phyloP scores from a whole-genome alignment of 2,329 filamentous ascomycete species.

The Didymella pomorum region DNA sequence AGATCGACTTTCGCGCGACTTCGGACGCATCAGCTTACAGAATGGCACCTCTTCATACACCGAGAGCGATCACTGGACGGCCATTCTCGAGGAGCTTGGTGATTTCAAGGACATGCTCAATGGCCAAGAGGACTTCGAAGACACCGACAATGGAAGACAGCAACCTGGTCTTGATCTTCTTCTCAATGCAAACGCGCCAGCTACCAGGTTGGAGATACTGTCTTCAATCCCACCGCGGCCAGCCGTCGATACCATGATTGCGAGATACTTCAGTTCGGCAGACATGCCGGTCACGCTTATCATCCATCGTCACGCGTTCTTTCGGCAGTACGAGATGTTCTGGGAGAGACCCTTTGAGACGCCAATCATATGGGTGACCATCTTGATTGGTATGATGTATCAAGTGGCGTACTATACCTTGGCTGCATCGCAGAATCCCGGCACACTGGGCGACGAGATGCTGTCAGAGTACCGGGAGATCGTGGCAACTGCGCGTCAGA shows the following conservation, averaged over 20 bases:
- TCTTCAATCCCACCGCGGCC: conserved; percentile 22
- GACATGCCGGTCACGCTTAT: conserved; percentile 15
- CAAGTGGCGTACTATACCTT: neutral
- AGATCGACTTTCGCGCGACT: neutral
- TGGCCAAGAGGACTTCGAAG: conserved; percentile 21
- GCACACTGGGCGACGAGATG: neutral
- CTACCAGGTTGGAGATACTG: conserved; percentile 21
- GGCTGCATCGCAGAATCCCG: neutral
- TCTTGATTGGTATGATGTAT: neutral
- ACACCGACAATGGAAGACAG: neutral
- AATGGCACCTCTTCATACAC: conserved; percentile 11
- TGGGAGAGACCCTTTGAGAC: conserved; percentile 4
- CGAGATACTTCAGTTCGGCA: conserved; percentile 34
- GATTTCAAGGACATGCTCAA: conserved; percentile 40
- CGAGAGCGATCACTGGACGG: conserved; percentile 29
- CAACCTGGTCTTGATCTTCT: neutral
- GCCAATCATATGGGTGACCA: neutral
- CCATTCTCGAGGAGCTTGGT: conserved; percentile 28
- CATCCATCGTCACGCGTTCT: conserved; percentile 10
- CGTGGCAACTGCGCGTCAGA: neutral
- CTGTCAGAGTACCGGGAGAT: neutral
- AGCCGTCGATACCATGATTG: conserved; percentile 23
- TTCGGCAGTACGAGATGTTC: conserved; percentile 13
- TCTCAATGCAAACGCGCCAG: neutral
- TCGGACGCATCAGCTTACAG: conserved; percentile 6